Percentiles rank a stretch among this genome's conserved stretches.
These are phyloP conservation scores for Capillidium heterosporum DNA, from an alignment of 371 early-diverging fungal species.

Conservation along the genomic window DNA sequence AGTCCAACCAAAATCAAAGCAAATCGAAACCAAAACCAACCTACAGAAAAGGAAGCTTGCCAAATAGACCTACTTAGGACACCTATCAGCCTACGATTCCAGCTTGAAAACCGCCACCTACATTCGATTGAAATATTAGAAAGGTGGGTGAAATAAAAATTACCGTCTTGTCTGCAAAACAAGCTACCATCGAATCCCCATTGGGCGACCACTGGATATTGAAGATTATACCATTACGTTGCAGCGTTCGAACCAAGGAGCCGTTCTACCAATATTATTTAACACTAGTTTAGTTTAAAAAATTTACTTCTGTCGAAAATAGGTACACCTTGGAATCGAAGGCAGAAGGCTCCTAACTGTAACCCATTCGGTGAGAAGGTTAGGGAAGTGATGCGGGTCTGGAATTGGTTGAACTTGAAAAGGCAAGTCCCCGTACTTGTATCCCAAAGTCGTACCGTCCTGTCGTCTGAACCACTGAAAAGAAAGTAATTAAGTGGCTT, in stretches of 20 bases:
- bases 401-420: conserved; percentile 54
- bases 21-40: too few relatives aligned
- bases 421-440: conserved; percentile 43
- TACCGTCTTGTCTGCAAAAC: conserved; percentile 19
- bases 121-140: not conserved
- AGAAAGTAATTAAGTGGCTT: conserved; percentile 9
- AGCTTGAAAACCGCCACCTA: conserved; percentile 4
- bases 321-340: conserved; percentile 66
- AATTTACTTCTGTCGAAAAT: conserved; percentile 52
- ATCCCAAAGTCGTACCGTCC: conserved; percentile 83
- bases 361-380: conserved; percentile 72
- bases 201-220: conserved; percentile 53
- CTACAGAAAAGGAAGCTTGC: too few relatives aligned
- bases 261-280: conserved; percentile 21
- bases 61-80: too few relatives aligned
- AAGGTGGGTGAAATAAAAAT: not conserved
- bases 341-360: conserved; percentile 68
- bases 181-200: conserved; percentile 20
- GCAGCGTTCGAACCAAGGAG: conserved; percentile 36
- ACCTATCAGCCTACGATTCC: too few relatives aligned
- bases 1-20: too few relatives aligned
- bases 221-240: conserved; percentile 53
- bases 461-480: conserved; percentile 80
- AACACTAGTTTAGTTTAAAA: conserved; percentile 2
- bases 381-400: conserved; percentile 63